Conservation (phyloP, 768 basidiomycete species). For the Chalciporus sphaerocephalus region DNA sequence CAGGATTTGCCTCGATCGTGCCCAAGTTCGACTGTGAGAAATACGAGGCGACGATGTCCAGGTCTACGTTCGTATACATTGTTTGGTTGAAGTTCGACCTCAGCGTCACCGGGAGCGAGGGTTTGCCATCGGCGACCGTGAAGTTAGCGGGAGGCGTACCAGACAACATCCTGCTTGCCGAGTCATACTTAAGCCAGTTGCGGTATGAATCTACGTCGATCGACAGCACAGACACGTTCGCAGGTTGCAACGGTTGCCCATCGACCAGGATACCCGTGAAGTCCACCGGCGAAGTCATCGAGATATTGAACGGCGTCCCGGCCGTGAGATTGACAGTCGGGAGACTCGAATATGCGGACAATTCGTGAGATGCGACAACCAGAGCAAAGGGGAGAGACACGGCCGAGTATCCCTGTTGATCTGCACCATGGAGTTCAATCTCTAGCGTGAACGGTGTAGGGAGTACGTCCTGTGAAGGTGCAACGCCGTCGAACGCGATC, state of each 20-base stretch:
- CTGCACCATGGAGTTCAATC: conserved; percentile 64
- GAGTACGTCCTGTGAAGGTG: conserved; percentile 47
- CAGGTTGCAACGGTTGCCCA: conserved; percentile 49
- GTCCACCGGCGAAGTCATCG: conserved; percentile 51
- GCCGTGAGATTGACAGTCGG: conserved; percentile 71
- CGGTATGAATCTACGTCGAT: conserved; percentile 57
- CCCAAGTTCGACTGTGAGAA: conserved; percentile 60
- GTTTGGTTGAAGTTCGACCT: conserved; percentile 65
- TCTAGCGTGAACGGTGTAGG: conserved; percentile 41
- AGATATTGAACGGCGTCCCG: conserved; percentile 48
- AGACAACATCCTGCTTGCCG: conserved; percentile 48
- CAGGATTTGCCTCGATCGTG: conserved; percentile 50
- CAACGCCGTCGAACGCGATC: conserved; percentile 75
- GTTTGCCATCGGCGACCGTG: conserved; percentile 31
- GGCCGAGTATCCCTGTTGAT: conserved; percentile 68
- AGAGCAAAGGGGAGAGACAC: conserved; percentile 57
- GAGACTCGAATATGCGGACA: conserved; percentile 47
- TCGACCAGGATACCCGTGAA: conserved; percentile 64
- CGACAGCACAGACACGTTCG: conserved; percentile 51
- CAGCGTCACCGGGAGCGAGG: conserved; percentile 56
- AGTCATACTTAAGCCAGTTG: conserved; percentile 61
- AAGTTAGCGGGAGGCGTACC: conserved; percentile 56
- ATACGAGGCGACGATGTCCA: conserved; percentile 69
- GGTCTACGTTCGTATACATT: conserved; percentile 54
- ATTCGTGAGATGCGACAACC: conserved; percentile 63